Conservation (phyloP, 2,329 filamentous ascomycete genomes). For the Immersiporthe knoxdaviesiana region DNA sequence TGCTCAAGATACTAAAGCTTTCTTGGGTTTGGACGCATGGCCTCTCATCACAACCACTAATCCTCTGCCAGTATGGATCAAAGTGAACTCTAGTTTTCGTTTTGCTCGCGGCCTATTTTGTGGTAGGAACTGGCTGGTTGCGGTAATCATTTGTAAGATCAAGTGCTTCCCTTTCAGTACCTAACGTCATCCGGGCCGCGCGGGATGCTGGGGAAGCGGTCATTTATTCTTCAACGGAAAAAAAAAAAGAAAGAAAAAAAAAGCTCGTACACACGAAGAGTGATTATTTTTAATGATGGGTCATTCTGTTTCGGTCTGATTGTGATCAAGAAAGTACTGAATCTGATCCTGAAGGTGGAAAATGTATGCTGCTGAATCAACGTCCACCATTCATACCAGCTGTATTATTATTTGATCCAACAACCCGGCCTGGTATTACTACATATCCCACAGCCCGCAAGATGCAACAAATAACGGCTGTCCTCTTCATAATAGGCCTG, state of each 20-base stretch:
- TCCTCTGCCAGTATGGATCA: not conserved
- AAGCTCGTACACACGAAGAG: not conserved
- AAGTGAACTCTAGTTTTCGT: too few species aligned
- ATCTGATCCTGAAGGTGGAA: not conserved
- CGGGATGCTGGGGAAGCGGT: not conserved
- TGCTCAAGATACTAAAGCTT: not conserved
- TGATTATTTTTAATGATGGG: not conserved
- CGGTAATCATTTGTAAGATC: not conserved
- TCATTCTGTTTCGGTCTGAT: not conserved
- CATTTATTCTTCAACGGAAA: not conserved
- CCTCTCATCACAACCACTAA: not conserved
- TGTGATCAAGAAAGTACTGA: not conserved
- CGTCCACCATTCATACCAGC: not conserved
- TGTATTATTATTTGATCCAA: too few species aligned
- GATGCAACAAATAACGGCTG: not conserved
- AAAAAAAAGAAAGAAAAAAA: not conserved
- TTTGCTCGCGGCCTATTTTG: not conserved
- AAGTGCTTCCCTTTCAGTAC: not conserved
- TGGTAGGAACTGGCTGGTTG: not conserved
- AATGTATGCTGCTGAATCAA: not conserved
- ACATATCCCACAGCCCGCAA: not conserved
- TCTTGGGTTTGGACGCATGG: not conserved
- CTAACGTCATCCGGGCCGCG: not conserved
- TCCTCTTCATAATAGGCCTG: not conserved
- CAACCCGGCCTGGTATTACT: too few species aligned